Evolutionary conservation across 2,329 filamentous ascomycete species (phyloP).

Genomic region (Pseudophaeomoniella oleicola): DNA sequence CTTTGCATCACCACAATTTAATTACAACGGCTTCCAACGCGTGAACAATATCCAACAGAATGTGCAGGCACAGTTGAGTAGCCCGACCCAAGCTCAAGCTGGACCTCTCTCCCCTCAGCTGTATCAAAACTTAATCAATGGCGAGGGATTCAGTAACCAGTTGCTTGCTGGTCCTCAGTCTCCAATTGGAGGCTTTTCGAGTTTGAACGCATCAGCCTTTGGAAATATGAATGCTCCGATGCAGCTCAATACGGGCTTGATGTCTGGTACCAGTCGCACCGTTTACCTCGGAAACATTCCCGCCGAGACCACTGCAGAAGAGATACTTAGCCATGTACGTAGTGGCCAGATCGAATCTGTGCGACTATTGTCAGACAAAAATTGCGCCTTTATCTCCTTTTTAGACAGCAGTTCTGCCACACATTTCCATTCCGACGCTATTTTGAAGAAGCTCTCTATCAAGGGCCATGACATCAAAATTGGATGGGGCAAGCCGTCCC

Average conservation of each 20-base stretch:
- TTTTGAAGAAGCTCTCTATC: conserved; percentile 98
- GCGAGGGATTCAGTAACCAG: conserved; percentile 69
- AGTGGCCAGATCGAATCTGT: conserved; percentile 99
- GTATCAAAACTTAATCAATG: conserved; percentile 75
- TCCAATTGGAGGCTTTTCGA: conserved; percentile 61
- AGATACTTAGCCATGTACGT: conserved; percentile 88
- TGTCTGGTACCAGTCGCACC: conserved; percentile 84
- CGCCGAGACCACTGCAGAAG: conserved; percentile 91
- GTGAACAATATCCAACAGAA: conserved; percentile 38
- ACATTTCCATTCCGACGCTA: conserved; percentile 98
- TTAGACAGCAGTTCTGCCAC: conserved; percentile 93
- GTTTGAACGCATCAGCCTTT: conserved; percentile 43
- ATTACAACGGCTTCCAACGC: conserved; percentile 61
- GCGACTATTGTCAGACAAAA: conserved; percentile 91
- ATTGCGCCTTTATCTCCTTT: conserved; percentile 99
- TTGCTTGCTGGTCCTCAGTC: conserved; percentile 74
- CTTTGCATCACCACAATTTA: conserved; percentile 86
- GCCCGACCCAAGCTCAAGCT: conserved; percentile 58
- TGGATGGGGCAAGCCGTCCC: conserved; percentile 96
- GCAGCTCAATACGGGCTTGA: conserved; percentile 60
- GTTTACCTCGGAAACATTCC: conserved; percentile 97
- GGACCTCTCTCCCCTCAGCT: conserved; percentile 59
- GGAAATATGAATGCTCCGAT: conserved; percentile 59
- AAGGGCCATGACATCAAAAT: conserved; percentile 99
- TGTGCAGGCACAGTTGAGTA: conserved; percentile 44